phyloP scores from a whole-genome alignment of 805 yeast species.

The Candida awuae region DNA sequence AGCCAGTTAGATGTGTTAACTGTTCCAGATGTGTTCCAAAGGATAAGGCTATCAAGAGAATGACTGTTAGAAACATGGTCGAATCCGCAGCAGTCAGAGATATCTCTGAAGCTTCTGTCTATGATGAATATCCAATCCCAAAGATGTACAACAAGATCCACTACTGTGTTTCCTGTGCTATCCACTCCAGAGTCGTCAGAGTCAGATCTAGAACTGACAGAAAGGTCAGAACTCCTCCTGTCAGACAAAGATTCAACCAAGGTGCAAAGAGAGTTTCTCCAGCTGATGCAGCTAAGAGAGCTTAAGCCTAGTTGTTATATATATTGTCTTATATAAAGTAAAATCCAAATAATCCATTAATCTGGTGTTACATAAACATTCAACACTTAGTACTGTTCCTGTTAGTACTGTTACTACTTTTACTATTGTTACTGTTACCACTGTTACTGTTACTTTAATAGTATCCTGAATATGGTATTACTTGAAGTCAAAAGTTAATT shows the following conservation, averaged over 20 bases:
- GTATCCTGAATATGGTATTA: too few species aligned
- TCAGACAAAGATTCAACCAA: slow-evolving; percentile 91
- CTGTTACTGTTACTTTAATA: too few species aligned
- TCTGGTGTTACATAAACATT: too few species aligned
- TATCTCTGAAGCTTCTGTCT: slow-evolving; percentile 98
- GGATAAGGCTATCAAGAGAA: slow-evolving; percentile 99
- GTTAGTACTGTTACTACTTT: too few species aligned
- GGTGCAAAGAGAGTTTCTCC: slow-evolving; percentile 94
- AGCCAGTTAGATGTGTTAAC: slow-evolving; percentile 99
- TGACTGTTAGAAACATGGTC: slow-evolving; percentile 99
- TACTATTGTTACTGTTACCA: too few species aligned
- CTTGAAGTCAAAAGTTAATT: too few species aligned
- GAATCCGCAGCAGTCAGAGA: slow-evolving; percentile 99
- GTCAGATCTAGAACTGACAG: slow-evolving; percentile 99
- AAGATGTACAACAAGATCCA: slow-evolving; percentile 99
- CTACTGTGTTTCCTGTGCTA: slow-evolving; percentile 99
- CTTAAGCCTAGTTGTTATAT: slow-evolving; percentile 31
- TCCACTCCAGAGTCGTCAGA: slow-evolving; percentile 99
- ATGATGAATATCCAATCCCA: slow-evolving; percentile 98
- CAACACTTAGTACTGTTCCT: too few species aligned
- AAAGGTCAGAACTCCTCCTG: slow-evolving; percentile 98
- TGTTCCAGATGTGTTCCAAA: slow-evolving; percentile 99
- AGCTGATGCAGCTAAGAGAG: slow-evolving; percentile 95
- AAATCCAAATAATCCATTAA: too few species aligned
- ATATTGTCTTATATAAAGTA: not conserved